phyloP scores from a whole-genome alignment of 352 stramenopile genomes.

The Globisporangium recalcitrans region DNA sequence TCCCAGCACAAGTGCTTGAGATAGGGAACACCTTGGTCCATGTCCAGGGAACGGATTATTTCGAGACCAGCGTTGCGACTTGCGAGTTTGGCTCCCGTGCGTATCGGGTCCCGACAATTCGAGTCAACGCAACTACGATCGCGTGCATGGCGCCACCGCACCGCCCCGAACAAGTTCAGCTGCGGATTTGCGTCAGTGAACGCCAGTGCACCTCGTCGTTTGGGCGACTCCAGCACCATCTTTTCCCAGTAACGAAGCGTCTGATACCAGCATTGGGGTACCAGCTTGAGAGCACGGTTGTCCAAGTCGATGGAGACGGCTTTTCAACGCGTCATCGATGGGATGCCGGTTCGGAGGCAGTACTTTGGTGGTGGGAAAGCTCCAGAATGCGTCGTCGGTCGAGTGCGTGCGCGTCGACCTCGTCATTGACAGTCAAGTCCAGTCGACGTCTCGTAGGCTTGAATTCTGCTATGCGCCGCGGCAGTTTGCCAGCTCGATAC shows the following conservation, averaged over 20 bases:
- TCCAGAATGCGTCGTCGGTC: conserved; percentile 13
- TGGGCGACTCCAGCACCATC: conserved; percentile 17
- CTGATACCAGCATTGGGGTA: conserved; percentile 16
- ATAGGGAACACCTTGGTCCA: background rate
- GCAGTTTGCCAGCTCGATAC: conserved; percentile 23
- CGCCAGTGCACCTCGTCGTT: conserved; percentile 16
- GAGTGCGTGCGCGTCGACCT: conserved; percentile 10
- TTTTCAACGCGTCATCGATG: conserved; percentile 19
- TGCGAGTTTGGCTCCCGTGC: conserved; percentile 11
- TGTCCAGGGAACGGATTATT: conserved; percentile 20
- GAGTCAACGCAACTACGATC: conserved; percentile 26
- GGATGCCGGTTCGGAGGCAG: conserved; percentile 5
- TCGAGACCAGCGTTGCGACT: conserved; percentile 10
- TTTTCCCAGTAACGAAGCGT: conserved; percentile 15
- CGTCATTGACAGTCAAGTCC: conserved; percentile 2
- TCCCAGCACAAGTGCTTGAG: conserved; percentile 12
- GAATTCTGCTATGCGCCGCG: conserved; percentile 6
- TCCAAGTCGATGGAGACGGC: conserved; percentile 10
- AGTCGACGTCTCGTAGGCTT: background rate
- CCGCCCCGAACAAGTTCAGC: conserved; percentile 19
- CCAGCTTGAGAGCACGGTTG: conserved; percentile 10
- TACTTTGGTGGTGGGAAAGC: background rate
- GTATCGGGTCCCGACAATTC: background rate
- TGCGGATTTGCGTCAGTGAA: conserved; percentile 29
- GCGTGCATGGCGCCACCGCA: conserved; percentile 29